phyloP scores from a whole-genome alignment of 805 yeast species.

The Zygoascus biomembranicola region DNA sequence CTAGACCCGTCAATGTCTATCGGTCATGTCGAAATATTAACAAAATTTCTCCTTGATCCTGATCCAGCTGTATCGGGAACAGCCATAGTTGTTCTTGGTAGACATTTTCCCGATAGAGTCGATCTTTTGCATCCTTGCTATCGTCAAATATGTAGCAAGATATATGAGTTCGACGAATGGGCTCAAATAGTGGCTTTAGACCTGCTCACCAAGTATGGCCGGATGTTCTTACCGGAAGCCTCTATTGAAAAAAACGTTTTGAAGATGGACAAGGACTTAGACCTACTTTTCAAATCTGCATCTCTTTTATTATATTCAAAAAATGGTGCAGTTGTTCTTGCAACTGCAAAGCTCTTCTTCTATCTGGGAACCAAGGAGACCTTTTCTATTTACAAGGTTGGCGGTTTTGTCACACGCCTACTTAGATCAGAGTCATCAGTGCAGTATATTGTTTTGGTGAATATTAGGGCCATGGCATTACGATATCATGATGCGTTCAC shows the following conservation, averaged over 20 bases:
- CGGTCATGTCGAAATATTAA: constrained; percentile 44
- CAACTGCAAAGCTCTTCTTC: constrained; percentile 48
- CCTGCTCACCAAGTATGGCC: constrained; percentile 56
- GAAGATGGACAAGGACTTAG: constrained; percentile 46
- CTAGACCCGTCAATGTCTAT: constrained; percentile 36
- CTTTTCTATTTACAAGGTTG: constrained; percentile 42
- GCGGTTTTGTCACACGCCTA: constrained; percentile 41
- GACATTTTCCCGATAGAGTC: constrained; percentile 48
- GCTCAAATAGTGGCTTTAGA: constrained; percentile 53
- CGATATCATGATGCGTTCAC: constrained; percentile 28
- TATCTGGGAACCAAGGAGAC: constrained; percentile 51
- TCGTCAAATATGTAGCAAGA: constrained; percentile 44
- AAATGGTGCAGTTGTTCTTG: constrained; percentile 53
- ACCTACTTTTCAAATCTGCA: constrained; percentile 43
- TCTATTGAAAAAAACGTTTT: constrained; percentile 3
- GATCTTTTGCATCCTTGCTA: constrained; percentile 66
- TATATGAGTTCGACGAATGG: constrained; percentile 60
- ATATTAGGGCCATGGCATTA: constrained; percentile 35
- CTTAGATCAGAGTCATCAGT: constrained; percentile 27
- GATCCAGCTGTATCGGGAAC: constrained; percentile 62
- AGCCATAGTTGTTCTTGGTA: constrained; percentile 50
- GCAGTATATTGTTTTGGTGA: constrained; percentile 37
- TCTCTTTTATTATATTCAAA: constrained; percentile 40
- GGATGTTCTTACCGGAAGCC: constrained; percentile 53
- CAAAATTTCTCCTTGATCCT: constrained; percentile 53